Conservation (phyloP, 805 yeast genomes). For the Blastobotrys chiropterorum region DNA sequence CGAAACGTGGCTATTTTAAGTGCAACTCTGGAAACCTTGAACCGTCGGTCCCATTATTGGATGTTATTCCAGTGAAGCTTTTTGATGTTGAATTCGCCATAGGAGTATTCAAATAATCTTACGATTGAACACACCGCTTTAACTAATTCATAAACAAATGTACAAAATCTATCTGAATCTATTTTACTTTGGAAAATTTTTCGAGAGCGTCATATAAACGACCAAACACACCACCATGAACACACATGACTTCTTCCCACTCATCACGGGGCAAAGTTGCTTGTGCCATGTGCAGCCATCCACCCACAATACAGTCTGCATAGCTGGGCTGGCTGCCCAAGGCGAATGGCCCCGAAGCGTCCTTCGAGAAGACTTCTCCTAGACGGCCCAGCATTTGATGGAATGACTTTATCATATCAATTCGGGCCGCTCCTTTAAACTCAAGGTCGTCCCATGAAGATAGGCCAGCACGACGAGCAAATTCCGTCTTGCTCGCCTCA, state of each 20-base stretch:
- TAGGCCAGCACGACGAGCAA: background rate
- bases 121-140: too few relatives aligned
- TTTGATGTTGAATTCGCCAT: background rate
- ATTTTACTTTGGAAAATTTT: background rate
- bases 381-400: background rate
- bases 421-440: background rate
- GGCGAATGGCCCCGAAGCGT: background rate
- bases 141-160: too few relatives aligned
- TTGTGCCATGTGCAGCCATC: background rate
- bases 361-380: background rate
- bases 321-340: background rate
- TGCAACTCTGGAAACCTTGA: slow-evolving; percentile 17
- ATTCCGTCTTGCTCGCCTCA: background rate
- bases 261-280: background rate
- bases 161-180: too few relatives aligned
- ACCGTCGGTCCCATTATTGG: background rate
- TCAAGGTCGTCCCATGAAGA: background rate
- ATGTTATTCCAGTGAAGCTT: too few relatives aligned
- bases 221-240: background rate
- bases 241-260: background rate
- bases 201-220: background rate
- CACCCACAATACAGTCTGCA: background rate
- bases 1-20: too few relatives aligned
- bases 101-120: too few relatives aligned
- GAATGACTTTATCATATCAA: background rate